Conservation (phyloP, 2,329 filamentous ascomycete species). For the Diaporthe batatas region DNA sequence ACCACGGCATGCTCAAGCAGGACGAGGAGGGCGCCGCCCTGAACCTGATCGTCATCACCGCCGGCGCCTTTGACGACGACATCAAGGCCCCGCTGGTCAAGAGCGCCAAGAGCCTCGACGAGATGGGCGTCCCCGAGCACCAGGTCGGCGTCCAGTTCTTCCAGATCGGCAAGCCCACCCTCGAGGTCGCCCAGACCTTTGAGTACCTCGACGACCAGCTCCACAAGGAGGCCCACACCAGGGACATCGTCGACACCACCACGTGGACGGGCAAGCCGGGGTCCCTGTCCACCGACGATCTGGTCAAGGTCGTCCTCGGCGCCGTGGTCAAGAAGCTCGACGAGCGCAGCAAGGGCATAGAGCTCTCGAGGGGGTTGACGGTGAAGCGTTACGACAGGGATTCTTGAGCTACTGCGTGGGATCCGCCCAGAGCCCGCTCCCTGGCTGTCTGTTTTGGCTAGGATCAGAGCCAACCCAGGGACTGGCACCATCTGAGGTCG, state of each 20-base stretch:
- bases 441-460: no score
- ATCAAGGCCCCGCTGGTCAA: conserved; percentile 43
- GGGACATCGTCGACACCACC: conserved; percentile 45
- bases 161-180: conserved; percentile 43
- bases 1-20: conserved; percentile 47
- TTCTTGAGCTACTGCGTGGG: neutral
- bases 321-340: conserved; percentile 45
- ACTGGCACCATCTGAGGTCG: neutral
- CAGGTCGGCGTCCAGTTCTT: conserved; percentile 46
- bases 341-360: conserved; percentile 42
- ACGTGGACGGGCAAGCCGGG: conserved; percentile 40
- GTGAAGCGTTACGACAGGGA: conserved; percentile 36
- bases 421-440: neutral
- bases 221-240: conserved; percentile 43
- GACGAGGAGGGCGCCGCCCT: conserved; percentile 48
- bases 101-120: conserved; percentile 43
- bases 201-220: conserved; percentile 46
- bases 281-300: conserved; percentile 43
- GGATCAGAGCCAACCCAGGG: neutral
- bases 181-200: conserved; percentile 42
- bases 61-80: conserved; percentile 45
- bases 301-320: conserved; percentile 44
- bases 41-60: conserved; percentile 50
- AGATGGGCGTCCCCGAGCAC: conserved; percentile 44
- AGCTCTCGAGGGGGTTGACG: conserved; percentile 36